phyloP scores from a whole-genome alignment of 768 basidiomycete genomes.

The Infundibulicybe gibba region DNA sequence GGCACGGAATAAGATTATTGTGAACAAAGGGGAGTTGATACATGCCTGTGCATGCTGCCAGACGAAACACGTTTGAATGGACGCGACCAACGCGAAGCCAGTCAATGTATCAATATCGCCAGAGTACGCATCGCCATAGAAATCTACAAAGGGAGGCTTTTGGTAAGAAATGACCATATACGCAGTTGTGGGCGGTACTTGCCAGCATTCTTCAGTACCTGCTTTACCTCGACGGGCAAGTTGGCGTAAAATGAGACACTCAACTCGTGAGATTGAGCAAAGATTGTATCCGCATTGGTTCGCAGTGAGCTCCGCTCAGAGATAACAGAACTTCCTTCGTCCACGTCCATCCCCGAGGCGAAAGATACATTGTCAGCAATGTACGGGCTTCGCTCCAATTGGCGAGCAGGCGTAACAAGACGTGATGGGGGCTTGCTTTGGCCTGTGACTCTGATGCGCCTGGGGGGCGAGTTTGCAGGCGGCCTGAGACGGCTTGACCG shows the following conservation, averaged over 20 bases:
- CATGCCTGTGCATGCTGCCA: conserved; percentile 76
- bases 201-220: conserved; percentile 68
- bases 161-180: conserved; percentile 1
- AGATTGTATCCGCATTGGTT: conserved; percentile 40
- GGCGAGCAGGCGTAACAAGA: conserved; percentile 36
- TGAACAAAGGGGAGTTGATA: conserved; percentile 1
- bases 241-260: conserved; percentile 63
- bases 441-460: conserved; percentile 21
- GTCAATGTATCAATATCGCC: conserved; percentile 71
- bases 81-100: conserved; percentile 72
- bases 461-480: conserved; percentile 22
- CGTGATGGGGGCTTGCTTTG: conserved; percentile 32
- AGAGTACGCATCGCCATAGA: conserved; percentile 61
- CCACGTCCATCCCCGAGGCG: conserved; percentile 64
- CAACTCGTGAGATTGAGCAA: conserved; percentile 74
- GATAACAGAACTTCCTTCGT: conserved; percentile 40
- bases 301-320: conserved; percentile 33
- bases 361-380: conserved; percentile 37
- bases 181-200: conserved; percentile 12
- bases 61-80: conserved; percentile 72
- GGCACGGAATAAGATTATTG: neutral
- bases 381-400: conserved; percentile 9
- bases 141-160: conserved; percentile 39
- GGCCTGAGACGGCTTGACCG: conserved; percentile 39
- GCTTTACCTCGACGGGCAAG: conserved; percentile 72